These are phyloP conservation scores for Arxiozyma telluris DNA, from an alignment of 1,139 yeast genomes.

Conservation along the genomic window DNA sequence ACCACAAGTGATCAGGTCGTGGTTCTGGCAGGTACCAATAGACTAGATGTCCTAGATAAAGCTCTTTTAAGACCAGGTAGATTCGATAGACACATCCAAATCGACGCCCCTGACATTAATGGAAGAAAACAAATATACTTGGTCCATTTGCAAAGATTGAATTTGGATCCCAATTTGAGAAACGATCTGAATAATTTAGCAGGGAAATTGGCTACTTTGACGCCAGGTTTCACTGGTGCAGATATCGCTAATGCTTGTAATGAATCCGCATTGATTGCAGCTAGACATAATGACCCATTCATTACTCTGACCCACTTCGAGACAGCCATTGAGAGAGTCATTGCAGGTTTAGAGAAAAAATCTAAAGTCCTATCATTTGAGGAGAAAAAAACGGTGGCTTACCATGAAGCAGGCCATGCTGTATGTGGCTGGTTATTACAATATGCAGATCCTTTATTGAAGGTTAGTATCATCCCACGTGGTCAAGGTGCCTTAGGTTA, in stretches of 20 bases:
- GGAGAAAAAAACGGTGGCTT: conserved; percentile 80
- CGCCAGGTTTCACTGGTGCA: conserved; percentile 98
- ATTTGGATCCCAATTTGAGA: conserved; percentile 31
- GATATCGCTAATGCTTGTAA: conserved; percentile 96
- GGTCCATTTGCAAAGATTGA: conserved; percentile 70
- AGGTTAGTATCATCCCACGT: conserved; percentile 93
- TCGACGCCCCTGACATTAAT: conserved; percentile 86
- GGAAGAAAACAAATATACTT: conserved; percentile 88
- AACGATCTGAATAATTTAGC: conserved; percentile 44
- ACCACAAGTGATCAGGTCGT: conserved; percentile 85
- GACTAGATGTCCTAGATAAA: conserved; percentile 86
- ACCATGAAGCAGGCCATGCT: conserved; percentile 98
- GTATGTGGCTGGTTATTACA: conserved; percentile 93
- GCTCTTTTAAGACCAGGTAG: conserved; percentile 96
- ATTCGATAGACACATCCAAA: conserved; percentile 85
- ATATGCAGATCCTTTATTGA: conserved; percentile 84
- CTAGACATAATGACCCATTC: conserved; percentile 62
- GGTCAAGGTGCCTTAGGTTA: conserved; percentile 97
- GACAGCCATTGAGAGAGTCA: conserved; percentile 92
- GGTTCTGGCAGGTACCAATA: conserved; percentile 97
- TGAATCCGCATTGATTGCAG: conserved; percentile 95
- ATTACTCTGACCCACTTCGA: conserved; percentile 79
- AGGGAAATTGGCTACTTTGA: conserved; percentile 86
- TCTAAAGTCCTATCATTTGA: conserved; percentile 72
- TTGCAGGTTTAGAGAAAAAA: conserved; percentile 91